Percentiles rank a stretch among this genome's conserved stretches.
Evolutionary conservation across 495 filamentous ascomycete genomes (phyloP).

Genomic region (Aspergillus kassunensis): DNA sequence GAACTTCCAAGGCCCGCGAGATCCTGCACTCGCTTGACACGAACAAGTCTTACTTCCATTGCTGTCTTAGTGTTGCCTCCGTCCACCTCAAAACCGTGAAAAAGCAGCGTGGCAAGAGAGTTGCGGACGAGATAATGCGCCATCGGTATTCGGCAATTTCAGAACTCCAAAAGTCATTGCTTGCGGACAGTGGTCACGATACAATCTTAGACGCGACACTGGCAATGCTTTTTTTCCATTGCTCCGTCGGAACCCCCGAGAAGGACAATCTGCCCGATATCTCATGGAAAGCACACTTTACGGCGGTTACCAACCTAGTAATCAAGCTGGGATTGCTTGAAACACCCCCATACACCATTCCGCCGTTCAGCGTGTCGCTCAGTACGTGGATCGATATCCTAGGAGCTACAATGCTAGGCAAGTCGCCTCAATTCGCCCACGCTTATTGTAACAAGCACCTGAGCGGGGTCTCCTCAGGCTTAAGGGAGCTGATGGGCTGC

Average conservation of each 20-base stretch:
- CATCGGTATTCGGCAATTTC: slow-evolving; percentile 87
- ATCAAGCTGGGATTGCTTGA: slow-evolving; percentile 70
- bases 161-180: slow-evolving; percentile 72
- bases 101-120: slow-evolving; percentile 55
- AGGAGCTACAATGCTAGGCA: slow-evolving; percentile 85
- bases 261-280: slow-evolving; percentile 84
- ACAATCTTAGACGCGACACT: slow-evolving; percentile 88
- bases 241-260: slow-evolving; percentile 75
- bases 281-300: slow-evolving; percentile 92
- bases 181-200: slow-evolving; percentile 67
- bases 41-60: slow-evolving; percentile 89
- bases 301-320: slow-evolving; percentile 74
- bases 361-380: slow-evolving; percentile 76
- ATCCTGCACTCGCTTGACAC: slow-evolving; percentile 75
- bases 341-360: slow-evolving; percentile 42
- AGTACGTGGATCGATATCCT: slow-evolving; percentile 96
- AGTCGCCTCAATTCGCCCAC: slow-evolving; percentile 79
- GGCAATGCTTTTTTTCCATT: slow-evolving; percentile 95
- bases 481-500: slow-evolving; percentile 95
- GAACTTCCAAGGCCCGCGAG: slow-evolving; percentile 65
- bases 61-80: slow-evolving; percentile 87
- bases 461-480: slow-evolving; percentile 61
- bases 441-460: slow-evolving; percentile 87
- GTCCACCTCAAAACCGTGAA: slow-evolving; percentile 81
- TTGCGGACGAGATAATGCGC: slow-evolving; percentile 85